Conservation (phyloP, 2,329 filamentous ascomycete genomes). For the Aspergillus ochraceoroseus region DNA sequence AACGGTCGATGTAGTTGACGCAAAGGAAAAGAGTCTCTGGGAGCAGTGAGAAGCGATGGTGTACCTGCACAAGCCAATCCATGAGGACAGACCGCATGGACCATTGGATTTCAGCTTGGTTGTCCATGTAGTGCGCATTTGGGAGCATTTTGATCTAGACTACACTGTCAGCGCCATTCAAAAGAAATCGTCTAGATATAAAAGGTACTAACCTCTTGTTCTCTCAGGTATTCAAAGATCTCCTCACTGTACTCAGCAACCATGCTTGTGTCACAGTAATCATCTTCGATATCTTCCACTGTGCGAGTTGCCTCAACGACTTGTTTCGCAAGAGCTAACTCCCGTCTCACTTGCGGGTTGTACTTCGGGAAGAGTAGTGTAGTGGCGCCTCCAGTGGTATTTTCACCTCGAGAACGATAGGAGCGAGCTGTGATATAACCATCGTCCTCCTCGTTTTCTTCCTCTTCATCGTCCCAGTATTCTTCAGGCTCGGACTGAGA, state of each 20-base stretch:
- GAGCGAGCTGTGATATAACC: constrained; percentile 72
- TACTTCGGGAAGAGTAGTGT: constrained; percentile 67
- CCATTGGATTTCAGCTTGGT: constrained; percentile 97
- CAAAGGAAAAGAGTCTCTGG: constrained; percentile 93
- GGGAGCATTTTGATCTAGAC: constrained; percentile 71
- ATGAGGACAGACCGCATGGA: constrained; percentile 96
- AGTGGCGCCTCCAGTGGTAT: constrained; percentile 61
- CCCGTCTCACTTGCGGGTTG: constrained; percentile 63
- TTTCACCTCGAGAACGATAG: constrained; percentile 68
- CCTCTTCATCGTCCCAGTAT: constrained; percentile 71
- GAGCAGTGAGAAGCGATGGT: constrained; percentile 81
- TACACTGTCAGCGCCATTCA: constrained; percentile 21
- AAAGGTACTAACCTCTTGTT: constrained; percentile 65
- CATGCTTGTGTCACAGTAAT: constrained; percentile 93
- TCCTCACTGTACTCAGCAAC: constrained; percentile 94
- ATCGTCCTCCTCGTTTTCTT: constrained; percentile 68
- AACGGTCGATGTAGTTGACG: constrained; percentile 96
- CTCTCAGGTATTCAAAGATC: constrained; percentile 87
- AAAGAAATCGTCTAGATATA: not conserved
- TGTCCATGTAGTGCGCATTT: constrained; percentile 92
- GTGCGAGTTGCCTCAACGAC: constrained; percentile 64
- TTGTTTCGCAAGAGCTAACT: constrained; percentile 64
- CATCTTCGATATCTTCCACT: constrained; percentile 76
- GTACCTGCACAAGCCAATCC: constrained; percentile 97
- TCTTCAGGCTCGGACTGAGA: constrained; percentile 57